phyloP scores from a whole-genome alignment of 257 asterid species.

The Oldenlandia corymbosa region DNA sequence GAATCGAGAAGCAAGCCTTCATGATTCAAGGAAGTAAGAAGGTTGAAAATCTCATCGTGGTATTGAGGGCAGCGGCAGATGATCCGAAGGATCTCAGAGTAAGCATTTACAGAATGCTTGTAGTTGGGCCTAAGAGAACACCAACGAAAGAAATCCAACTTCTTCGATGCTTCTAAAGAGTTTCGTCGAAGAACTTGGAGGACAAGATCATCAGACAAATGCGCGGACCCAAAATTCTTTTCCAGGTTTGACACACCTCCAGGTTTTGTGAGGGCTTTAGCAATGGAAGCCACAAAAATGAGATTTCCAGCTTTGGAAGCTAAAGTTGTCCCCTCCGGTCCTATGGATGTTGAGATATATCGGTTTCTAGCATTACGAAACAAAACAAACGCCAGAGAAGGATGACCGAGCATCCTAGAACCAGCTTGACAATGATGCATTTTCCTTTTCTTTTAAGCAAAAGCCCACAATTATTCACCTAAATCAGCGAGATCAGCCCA shows the following conservation, averaged over 20 bases:
- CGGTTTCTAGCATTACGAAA: slow-evolving; percentile 15
- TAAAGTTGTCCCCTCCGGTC: neutral
- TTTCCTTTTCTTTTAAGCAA: neutral
- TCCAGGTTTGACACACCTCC: slow-evolving; percentile 60
- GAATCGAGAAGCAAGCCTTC: slow-evolving; percentile 61
- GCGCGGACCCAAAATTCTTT: slow-evolving; percentile 30
- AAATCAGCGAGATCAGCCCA: neutral
- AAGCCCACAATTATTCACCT: neutral
- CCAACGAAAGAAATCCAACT: slow-evolving; percentile 70
- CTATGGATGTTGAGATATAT: neutral
- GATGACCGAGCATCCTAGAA: slow-evolving; percentile 4
- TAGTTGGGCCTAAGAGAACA: slow-evolving; percentile 53
- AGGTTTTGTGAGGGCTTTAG: slow-evolving; percentile 58
- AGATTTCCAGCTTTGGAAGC: slow-evolving; percentile 46
- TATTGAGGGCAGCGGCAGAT: slow-evolving; percentile 38
- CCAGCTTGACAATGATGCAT: slow-evolving; percentile 10
- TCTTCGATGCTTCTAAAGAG: slow-evolving; percentile 47
- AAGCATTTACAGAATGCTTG: slow-evolving; percentile 61
- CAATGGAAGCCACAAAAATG: slow-evolving; percentile 57
- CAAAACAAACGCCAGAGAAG: slow-evolving; percentile 13
- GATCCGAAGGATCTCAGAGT: slow-evolving; percentile 55
- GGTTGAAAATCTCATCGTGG: slow-evolving; percentile 43
- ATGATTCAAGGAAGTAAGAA: slow-evolving; percentile 45
- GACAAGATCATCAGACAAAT: slow-evolving; percentile 55
- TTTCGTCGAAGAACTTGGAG: slow-evolving; percentile 57